Conservation (phyloP, 768 basidiomycete species). For the Lactifluus piperatus region DNA sequence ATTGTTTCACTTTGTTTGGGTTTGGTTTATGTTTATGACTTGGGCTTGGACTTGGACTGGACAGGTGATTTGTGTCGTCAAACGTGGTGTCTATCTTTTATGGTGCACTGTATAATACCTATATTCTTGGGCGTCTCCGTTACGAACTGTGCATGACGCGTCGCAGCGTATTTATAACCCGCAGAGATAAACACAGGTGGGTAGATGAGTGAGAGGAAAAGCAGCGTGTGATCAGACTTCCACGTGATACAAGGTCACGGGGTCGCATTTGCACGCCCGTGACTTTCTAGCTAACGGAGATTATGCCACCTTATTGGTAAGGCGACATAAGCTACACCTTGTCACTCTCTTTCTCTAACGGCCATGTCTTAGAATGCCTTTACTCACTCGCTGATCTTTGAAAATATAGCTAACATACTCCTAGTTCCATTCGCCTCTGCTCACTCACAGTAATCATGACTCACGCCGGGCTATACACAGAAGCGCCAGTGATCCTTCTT, state of each 20-base stretch:
- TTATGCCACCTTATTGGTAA: neutral
- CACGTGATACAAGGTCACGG: too few relatives aligned
- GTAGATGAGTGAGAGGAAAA: too few relatives aligned
- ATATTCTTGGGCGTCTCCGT: neutral
- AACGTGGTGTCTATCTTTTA: neutral
- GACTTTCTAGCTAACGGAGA: too few relatives aligned
- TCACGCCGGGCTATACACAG: constrained; percentile 1
- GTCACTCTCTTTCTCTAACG: neutral
- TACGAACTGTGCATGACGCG: neutral
- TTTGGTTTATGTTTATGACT: too few relatives aligned
- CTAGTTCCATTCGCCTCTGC: neutral
- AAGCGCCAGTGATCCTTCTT: constrained; percentile 35
- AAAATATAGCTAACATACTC: neutral
- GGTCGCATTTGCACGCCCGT: neutral
- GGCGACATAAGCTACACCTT: neutral
- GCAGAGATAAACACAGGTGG: neutral
- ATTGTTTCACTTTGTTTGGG: neutral
- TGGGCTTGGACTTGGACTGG: neutral
- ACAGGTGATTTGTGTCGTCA: neutral
- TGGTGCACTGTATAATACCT: neutral
- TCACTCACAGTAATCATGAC: neutral
- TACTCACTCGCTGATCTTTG: neutral
- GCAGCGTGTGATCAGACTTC: neutral
- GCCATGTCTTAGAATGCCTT: neutral
- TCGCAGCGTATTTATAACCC: too few relatives aligned